Percentiles rank a stretch among this genome's conserved stretches.
phyloP scores from a whole-genome alignment of 75 land plant genomes.

The Ceratopteris richardii region DNA sequence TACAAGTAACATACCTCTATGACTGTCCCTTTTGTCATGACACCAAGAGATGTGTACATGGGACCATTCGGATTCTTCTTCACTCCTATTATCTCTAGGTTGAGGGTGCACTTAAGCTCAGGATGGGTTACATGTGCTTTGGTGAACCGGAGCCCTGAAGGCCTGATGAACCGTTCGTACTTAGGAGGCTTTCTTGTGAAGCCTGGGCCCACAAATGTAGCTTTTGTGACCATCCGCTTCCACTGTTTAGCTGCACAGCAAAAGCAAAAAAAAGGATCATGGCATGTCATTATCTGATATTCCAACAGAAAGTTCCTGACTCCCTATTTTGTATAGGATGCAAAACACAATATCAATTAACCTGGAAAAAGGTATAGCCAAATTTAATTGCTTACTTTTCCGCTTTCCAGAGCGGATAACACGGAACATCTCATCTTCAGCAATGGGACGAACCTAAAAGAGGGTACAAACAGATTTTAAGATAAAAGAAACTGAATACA shows the following conservation, averaged over 20 bases:
- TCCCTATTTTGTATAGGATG: no score
- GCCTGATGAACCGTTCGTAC: slow-evolving; percentile 96
- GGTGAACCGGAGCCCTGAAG: slow-evolving; percentile 82
- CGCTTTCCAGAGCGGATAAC: slow-evolving; percentile 88
- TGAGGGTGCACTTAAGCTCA: slow-evolving; percentile 94
- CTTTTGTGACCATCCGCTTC: slow-evolving; percentile 98
- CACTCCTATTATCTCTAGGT: slow-evolving; percentile 93
- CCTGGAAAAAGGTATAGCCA: no score
- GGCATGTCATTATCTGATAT: no score
- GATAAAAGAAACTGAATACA: no score
- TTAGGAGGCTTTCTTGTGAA: slow-evolving; percentile 99
- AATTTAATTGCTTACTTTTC: slow-evolving; percentile 57
- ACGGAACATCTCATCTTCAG: slow-evolving; percentile 96
- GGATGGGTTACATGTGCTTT: slow-evolving; percentile 99
- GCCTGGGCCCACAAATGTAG: slow-evolving; percentile 89
- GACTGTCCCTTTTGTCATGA: slow-evolving; percentile 84
- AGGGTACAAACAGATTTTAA: no score
- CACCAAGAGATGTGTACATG: slow-evolving; percentile 97
- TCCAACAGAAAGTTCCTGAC: no score
- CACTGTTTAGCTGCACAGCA: slow-evolving; percentile 97
- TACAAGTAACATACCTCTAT: slow-evolving; percentile 95
- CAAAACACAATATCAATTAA: no score
- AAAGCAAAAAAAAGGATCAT: no score
- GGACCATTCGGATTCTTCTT: slow-evolving; percentile 98
- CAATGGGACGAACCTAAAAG: slow-evolving; percentile 87